A percentile compares a stretch with the other conserved stretches of the same genome.
These are phyloP conservation scores for Sphagnum tenellum DNA, from an alignment of 225 moss, liverwort and hornwort genomes.

Conservation along the genomic window DNA sequence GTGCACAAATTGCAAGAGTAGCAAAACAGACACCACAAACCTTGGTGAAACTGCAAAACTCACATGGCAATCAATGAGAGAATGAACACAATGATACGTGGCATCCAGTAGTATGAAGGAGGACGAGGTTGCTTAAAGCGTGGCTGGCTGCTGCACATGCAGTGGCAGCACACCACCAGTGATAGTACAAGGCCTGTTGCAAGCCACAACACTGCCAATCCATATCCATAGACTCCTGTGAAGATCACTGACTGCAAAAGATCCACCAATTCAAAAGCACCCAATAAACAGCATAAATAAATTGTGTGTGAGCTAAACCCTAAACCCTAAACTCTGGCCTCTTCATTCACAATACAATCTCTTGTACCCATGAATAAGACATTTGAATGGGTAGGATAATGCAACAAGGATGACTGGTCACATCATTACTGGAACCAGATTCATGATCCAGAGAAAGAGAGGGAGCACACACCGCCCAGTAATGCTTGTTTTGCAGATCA, in stretches of 20 bases:
- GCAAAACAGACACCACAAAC: neutral
- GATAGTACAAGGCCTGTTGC: slow-evolving; percentile 26
- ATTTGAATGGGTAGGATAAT: no score
- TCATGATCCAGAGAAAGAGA: no score
- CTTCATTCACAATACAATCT: no score
- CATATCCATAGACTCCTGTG: slow-evolving; percentile 44
- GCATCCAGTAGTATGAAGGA: slow-evolving; percentile 33
- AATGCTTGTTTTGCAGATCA: slow-evolving; percentile 46
- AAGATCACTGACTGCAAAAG: slow-evolving; percentile 34
- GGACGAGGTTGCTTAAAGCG: slow-evolving; percentile 35
- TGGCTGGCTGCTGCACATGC: slow-evolving; percentile 20
- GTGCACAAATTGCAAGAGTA: neutral
- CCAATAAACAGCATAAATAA: no score
- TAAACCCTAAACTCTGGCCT: no score
- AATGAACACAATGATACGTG: slow-evolving; percentile 43
- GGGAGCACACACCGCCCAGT: slow-evolving; percentile 49
- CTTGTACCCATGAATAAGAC: no score
- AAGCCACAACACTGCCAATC: slow-evolving; percentile 37
- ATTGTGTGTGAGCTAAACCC: no score
- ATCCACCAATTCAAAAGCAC: no score
- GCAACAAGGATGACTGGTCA: no score
- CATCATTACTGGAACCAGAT: no score
- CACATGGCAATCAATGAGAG: slow-evolving; percentile 37
- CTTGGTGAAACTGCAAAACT: slow-evolving; percentile 1
- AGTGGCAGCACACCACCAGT: slow-evolving; percentile 47